These are phyloP conservation scores for Pyracantha coccinea DNA, from an alignment of 331 rosid species.

Conservation along the genomic window DNA sequence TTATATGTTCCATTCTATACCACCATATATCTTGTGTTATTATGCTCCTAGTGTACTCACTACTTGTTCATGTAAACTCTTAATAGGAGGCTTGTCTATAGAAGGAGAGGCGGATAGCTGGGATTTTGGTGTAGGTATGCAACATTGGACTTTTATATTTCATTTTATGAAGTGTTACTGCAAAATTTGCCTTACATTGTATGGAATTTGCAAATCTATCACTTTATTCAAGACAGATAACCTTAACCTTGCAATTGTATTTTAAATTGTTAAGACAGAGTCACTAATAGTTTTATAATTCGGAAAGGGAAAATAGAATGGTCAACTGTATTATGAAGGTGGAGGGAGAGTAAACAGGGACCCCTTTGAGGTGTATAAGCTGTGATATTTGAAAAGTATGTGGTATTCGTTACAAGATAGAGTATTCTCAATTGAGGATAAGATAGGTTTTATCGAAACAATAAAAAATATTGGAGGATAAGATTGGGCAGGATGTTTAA, in stretches of 20 bases:
- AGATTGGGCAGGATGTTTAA: too few relatives aligned
- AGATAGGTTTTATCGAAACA: too few relatives aligned
- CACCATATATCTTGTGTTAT: background rate
- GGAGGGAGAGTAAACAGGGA: background rate
- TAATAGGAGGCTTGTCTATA: constrained; percentile 78
- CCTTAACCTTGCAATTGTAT: background rate
- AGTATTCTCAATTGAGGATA: too few relatives aligned
- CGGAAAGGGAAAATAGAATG: background rate
- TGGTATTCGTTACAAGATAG: too few relatives aligned
- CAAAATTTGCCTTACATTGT: background rate
- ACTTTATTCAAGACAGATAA: background rate
- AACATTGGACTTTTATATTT: background rate
- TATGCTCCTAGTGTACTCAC: background rate
- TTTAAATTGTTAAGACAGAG: background rate
- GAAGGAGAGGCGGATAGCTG: constrained; percentile 97
- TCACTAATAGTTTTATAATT: background rate
- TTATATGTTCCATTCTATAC: background rate
- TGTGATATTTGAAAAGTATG: too few relatives aligned
- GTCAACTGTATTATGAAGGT: background rate
- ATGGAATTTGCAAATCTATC: background rate
- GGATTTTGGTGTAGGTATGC: constrained; percentile 93
- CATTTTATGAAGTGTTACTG: background rate
- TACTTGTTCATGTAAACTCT: constrained; percentile 4
- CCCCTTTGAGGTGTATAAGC: background rate
- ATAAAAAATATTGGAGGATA: too few relatives aligned